These are phyloP conservation scores for Chaetomium cochliodes DNA, from an alignment of 495 filamentous ascomycete genomes.

Conservation along the genomic window DNA sequence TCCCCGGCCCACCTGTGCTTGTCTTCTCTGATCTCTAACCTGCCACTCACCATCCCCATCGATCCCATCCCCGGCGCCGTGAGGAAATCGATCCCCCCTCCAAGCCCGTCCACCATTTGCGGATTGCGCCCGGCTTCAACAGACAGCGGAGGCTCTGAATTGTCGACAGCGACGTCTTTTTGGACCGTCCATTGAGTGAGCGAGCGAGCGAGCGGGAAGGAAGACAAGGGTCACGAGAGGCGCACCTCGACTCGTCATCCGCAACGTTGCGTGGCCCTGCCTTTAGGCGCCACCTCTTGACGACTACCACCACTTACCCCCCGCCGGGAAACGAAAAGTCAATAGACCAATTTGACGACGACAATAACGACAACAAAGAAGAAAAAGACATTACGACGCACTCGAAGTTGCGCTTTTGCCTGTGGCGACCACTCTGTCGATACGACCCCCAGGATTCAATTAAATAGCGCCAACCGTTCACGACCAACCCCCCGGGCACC, in stretches of 20 bases:
- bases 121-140: conserved; percentile 21
- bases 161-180: conserved; percentile 21
- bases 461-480: not conserved
- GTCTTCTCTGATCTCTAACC: conserved; percentile 8
- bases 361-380: not conserved
- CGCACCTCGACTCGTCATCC: conserved; percentile 12
- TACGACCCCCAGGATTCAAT: not conserved
- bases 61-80: conserved; percentile 12
- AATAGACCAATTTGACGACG: not conserved
- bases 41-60: not conserved
- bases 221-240: not conserved
- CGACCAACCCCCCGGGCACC: not conserved
- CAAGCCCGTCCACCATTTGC: conserved; percentile 21
- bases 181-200: conserved; percentile 1
- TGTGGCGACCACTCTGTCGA: not conserved
- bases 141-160: conserved; percentile 19
- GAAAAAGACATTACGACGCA: not conserved
- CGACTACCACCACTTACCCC: conserved; percentile 5
- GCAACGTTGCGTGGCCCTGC: conserved; percentile 28
- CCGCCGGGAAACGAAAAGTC: not conserved
- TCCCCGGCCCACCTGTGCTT: conserved; percentile 23
- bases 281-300: conserved; percentile 24
- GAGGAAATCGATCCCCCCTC: conserved; percentile 22
- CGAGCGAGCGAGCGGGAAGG: not conserved
- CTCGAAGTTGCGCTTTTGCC: not conserved